Conservation (phyloP, 2,329 filamentous ascomycete genomes). For the Trichoderma endophyticum region DNA sequence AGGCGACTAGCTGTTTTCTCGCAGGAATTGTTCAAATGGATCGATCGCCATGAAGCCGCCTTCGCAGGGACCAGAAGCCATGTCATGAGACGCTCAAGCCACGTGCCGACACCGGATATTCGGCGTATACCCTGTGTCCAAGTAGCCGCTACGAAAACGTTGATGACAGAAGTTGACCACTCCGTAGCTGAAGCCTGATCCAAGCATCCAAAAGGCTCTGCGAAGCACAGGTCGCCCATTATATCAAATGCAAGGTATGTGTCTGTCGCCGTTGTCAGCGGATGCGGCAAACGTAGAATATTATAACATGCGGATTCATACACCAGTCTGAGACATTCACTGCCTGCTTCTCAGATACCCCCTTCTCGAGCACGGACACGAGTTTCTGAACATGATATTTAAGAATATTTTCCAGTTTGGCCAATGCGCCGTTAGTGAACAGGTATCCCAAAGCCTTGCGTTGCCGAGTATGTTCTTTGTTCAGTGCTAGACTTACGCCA, state of each 20-base stretch:
- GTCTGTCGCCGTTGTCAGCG: neutral
- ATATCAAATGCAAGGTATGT: neutral
- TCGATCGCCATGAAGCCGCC: neutral
- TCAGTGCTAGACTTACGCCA: neutral
- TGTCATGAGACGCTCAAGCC: neutral
- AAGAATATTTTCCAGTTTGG: neutral
- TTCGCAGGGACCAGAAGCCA: neutral
- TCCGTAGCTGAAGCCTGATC: neutral
- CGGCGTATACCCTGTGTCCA: neutral
- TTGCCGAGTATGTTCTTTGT: neutral
- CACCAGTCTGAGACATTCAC: neutral
- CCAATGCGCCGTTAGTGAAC: neutral
- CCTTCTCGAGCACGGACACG: neutral
- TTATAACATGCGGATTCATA: neutral
- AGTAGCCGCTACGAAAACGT: neutral
- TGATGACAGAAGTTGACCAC: neutral
- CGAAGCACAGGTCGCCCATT: neutral
- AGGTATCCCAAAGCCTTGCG: neutral
- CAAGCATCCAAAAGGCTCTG: neutral
- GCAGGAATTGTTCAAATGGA: neutral
- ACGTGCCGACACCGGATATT: neutral
- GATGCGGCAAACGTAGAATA: neutral
- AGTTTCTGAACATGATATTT: neutral
- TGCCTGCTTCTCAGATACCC: neutral
- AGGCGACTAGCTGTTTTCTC: neutral